A percentile compares a stretch with the other conserved stretches of the same genome.
These are phyloP conservation scores for Polyrhizophydium stewartii DNA, from an alignment of 371 early-diverging fungal genomes.

Conservation along the genomic window DNA sequence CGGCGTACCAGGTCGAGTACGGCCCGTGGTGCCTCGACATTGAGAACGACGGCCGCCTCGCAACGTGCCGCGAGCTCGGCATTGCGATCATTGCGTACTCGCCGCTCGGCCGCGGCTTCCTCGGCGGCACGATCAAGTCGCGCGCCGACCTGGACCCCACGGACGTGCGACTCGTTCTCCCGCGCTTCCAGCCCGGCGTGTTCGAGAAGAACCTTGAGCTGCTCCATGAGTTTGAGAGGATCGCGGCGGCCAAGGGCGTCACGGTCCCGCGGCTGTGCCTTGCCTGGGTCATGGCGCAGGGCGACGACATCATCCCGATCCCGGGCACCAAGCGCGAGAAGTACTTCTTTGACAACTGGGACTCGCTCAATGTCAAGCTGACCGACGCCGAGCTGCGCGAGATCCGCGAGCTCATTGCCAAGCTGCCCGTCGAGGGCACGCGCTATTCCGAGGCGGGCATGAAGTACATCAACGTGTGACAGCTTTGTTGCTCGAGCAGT, in stretches of 20 bases:
- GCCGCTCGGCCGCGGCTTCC: slow-evolving; percentile 56
- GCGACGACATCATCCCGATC: slow-evolving; percentile 34
- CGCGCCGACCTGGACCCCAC: slow-evolving; percentile 35
- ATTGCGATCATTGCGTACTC: slow-evolving; percentile 50
- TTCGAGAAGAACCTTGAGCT: slow-evolving; percentile 50
- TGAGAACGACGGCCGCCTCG: slow-evolving; percentile 46
- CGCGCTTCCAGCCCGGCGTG: slow-evolving; percentile 46
- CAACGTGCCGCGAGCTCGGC: slow-evolving; percentile 51
- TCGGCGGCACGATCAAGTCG: slow-evolving; percentile 41
- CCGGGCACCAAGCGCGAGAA: slow-evolving; percentile 47
- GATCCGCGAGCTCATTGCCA: slow-evolving; percentile 3
- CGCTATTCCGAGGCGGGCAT: slow-evolving; percentile 11
- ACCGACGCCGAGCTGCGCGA: slow-evolving; percentile 29
- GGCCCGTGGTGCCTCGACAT: slow-evolving; percentile 45
- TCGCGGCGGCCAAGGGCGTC: slow-evolving; percentile 40
- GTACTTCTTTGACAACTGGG: slow-evolving; percentile 48
- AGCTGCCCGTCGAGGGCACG: neutral
- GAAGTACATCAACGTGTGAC: slow-evolving; percentile 16
- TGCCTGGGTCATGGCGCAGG: slow-evolving; percentile 50
- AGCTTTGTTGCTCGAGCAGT: neutral
- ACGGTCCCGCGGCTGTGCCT: slow-evolving; percentile 42
- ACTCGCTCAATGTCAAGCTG: slow-evolving; percentile 28
- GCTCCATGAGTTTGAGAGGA: slow-evolving; percentile 35
- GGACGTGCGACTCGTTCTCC: slow-evolving; percentile 41
- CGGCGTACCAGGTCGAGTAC: slow-evolving; percentile 47